A percentile compares a stretch with the other conserved stretches of the same genome.
phyloP scores from a whole-genome alignment of 306 rosid genomes.

The Lablab purpureus region DNA sequence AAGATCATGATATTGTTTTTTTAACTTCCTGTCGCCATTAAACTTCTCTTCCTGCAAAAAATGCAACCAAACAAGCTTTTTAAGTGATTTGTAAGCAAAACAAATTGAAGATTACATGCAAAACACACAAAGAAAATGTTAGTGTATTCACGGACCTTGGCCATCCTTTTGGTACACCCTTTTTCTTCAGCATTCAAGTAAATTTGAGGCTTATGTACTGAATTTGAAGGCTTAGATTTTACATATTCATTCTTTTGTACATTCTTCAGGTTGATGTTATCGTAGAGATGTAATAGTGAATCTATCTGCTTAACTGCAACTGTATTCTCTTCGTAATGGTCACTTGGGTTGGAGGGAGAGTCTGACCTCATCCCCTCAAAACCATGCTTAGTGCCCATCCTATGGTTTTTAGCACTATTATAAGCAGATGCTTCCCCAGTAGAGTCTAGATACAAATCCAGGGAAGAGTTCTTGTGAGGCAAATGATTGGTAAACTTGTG shows the following conservation, averaged over 20 bases:
- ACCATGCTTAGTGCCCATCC: constrained; percentile 58
- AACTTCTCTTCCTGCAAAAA: constrained; percentile 62
- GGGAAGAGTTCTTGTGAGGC: constrained; percentile 67
- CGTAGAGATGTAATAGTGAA: constrained; percentile 45
- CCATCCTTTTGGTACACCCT: constrained; percentile 45
- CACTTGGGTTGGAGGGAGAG: constrained; percentile 59
- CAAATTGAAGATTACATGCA: not conserved
- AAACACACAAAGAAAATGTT: constrained; percentile 28
- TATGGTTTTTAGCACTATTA: constrained; percentile 57
- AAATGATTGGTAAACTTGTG: constrained; percentile 47
- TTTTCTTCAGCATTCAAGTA: constrained; percentile 58
- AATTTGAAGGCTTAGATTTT: constrained; percentile 61
- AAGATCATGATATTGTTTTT: constrained; percentile 51
- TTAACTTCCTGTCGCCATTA: constrained; percentile 55
- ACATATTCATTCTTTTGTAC: constrained; percentile 58
- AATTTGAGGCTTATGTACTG: constrained; percentile 48
- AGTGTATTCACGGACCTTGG: constrained; percentile 54
- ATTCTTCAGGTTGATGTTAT: constrained; percentile 53
- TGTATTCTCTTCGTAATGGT: constrained; percentile 59
- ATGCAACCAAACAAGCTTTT: constrained; percentile 12
- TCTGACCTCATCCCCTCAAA: constrained; percentile 64
- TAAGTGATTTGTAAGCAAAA: constrained; percentile 31
- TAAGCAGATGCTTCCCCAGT: constrained; percentile 58
- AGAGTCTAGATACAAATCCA: constrained; percentile 69
- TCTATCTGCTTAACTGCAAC: constrained; percentile 54